Conservation (phyloP, 2,329 filamentous ascomycete species). For the Trichoderma breve region DNA sequence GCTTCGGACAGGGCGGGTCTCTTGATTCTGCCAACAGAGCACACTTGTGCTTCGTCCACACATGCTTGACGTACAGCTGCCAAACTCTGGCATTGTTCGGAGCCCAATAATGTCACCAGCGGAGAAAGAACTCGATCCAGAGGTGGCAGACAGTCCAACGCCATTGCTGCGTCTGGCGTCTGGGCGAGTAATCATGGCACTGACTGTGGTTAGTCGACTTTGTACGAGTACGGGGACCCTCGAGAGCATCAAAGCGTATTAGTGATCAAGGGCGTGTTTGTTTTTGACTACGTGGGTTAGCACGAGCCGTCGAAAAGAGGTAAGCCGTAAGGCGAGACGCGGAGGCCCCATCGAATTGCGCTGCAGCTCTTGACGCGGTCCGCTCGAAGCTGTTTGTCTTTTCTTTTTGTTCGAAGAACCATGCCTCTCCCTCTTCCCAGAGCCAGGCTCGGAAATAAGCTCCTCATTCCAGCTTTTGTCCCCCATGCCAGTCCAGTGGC, state of each 20-base stretch:
- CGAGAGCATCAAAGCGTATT: background rate
- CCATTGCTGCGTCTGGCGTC: background rate
- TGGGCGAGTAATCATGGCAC: background rate
- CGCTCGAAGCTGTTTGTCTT: background rate
- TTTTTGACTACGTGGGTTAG: background rate
- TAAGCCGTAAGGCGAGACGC: background rate
- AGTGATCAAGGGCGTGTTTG: conserved; percentile 4
- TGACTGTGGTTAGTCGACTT: background rate
- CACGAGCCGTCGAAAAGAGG: background rate
- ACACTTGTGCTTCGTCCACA: background rate
- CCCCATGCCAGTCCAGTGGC: conserved; percentile 7
- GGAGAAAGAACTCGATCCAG: background rate
- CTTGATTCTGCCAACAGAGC: background rate
- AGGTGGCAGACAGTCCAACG: background rate
- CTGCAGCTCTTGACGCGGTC: background rate
- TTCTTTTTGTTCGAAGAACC: background rate
- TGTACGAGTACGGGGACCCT: background rate
- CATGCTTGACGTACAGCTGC: background rate
- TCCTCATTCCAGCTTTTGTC: conserved; percentile 16
- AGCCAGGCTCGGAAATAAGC: conserved; percentile 6
- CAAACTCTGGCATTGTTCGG: background rate
- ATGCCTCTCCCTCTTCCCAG: background rate
- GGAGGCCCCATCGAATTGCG: background rate
- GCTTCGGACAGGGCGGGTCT: background rate
- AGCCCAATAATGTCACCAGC: background rate